Evolutionary conservation across 2,329 filamentous ascomycete species (phyloP).

Genomic region (Cladosporium austrohemisphaericum): DNA sequence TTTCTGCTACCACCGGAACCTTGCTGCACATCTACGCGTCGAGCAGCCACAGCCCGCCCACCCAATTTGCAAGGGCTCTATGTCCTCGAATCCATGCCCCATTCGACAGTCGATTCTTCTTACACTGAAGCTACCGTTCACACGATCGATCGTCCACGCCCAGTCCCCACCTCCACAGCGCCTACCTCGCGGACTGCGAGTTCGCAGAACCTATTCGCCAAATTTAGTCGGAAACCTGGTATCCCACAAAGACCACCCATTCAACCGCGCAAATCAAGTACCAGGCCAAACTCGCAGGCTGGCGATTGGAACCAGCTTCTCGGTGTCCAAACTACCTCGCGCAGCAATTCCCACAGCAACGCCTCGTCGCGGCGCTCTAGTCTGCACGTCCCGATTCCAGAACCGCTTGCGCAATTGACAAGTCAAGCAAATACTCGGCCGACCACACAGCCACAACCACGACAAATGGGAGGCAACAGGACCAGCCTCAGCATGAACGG

Average conservation of each 20-base stretch:
- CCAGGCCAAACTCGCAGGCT: not conserved
- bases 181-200: not conserved
- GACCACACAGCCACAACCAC: not conserved
- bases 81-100: not conserved
- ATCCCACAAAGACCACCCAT: too few relatives aligned
- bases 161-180: not conserved
- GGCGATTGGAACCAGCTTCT: conserved; percentile 5
- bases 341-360: conserved; percentile 1
- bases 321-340: not conserved
- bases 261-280: conserved; percentile 4
- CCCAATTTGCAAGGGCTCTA: not conserved
- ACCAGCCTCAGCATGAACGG: conserved; percentile 21
- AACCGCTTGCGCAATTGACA: conserved; percentile 19
- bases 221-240: not conserved
- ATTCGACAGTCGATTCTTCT: not conserved
- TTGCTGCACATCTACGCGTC: too few relatives aligned
- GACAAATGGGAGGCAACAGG: conserved; percentile 15
- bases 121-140: conserved; percentile 1
- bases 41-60: conserved; percentile 1
- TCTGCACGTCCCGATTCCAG: conserved; percentile 14
- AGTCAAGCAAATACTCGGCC: not conserved
- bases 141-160: not conserved
- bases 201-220: not conserved
- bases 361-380: conserved; percentile 3
- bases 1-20: conserved; percentile 5